Conservation (phyloP, 352 stramenopile genomes). For the Proteromonas lacertae region DNA sequence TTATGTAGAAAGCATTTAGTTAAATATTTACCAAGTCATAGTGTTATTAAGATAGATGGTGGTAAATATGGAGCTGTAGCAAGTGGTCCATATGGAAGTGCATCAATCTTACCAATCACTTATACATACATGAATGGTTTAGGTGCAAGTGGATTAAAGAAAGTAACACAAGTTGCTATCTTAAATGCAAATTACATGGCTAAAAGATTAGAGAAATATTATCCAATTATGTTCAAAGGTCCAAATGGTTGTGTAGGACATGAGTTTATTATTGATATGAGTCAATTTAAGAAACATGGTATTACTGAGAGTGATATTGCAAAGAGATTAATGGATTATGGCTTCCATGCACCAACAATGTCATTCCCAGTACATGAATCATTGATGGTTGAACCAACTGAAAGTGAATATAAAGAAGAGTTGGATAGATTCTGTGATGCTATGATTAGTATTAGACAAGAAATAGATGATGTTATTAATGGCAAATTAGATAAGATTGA, state of each 20-base stretch:
- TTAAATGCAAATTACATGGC: slow-evolving; percentile 99
- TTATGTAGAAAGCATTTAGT: slow-evolving; percentile 61
- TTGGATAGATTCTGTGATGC: slow-evolving; percentile 85
- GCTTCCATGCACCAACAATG: slow-evolving; percentile 96
- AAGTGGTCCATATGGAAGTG: slow-evolving; percentile 75
- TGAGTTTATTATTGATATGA: slow-evolving; percentile 97
- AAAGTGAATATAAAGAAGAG: slow-evolving; percentile 84
- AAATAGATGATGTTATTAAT: slow-evolving; percentile 80
- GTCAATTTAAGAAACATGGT: slow-evolving; percentile 65
- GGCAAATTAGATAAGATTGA: slow-evolving; percentile 46
- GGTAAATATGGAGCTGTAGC: slow-evolving; percentile 18
- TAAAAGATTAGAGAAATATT: slow-evolving; percentile 55
- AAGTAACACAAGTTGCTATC: slow-evolving; percentile 61
- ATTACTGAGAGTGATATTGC: slow-evolving; percentile 75
- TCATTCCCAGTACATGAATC: slow-evolving; percentile 84
- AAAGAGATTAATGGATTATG: slow-evolving; percentile 86
- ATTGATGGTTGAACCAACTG: slow-evolving; percentile 95
- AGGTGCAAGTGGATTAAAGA: slow-evolving; percentile 52
- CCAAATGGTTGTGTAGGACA: slow-evolving; percentile 86
- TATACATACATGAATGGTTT: slow-evolving; percentile 99
- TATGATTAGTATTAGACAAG: slow-evolving; percentile 67
- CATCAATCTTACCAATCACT: slow-evolving; percentile 86
- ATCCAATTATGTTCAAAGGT: slow-evolving; percentile 71
- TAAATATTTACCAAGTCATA: slow-evolving; percentile 73
- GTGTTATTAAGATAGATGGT: slow-evolving; percentile 22